Evolutionary conservation across 1,284 basidiomycete species (phyloP).

Genomic region (Kwoniella shivajii): DNA sequence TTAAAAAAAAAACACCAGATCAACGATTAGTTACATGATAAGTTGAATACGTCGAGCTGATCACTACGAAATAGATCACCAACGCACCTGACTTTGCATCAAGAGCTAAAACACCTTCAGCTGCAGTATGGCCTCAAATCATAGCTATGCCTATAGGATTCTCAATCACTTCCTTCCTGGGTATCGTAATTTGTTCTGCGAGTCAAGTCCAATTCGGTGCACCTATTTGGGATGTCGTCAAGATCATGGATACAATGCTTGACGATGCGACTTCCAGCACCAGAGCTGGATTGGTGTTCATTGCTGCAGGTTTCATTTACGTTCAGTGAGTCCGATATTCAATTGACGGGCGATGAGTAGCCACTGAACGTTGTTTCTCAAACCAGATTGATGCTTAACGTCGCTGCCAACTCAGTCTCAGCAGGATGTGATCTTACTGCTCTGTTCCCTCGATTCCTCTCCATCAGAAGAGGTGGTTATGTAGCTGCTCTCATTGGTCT

Average conservation of each 20-base stretch:
- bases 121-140: conserved; percentile 71
- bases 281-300: conserved; percentile 60
- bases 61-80: conserved; percentile 48
- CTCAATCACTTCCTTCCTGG: conserved; percentile 76
- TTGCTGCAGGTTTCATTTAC: conserved; percentile 59
- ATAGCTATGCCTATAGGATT: conserved; percentile 74
- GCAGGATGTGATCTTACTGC: conserved; percentile 84
- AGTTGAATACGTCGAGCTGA: too few species aligned
- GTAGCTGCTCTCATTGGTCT: conserved; percentile 74
- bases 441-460: conserved; percentile 76
- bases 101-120: conserved; percentile 66
- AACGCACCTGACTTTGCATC: conserved; percentile 76
- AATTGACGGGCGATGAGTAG: background rate
- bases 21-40: conserved; percentile 16
- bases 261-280: conserved; percentile 29
- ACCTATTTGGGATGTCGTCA: conserved; percentile 67
- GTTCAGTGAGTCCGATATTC: conserved; percentile 28
- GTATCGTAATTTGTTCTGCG: conserved; percentile 79
- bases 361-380: background rate
- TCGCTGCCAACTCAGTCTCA: conserved; percentile 80
- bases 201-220: conserved; percentile 75
- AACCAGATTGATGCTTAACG: conserved; percentile 58
- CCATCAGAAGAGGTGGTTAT: conserved; percentile 81
- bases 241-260: conserved; percentile 48
- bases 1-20: conserved; percentile 54